These are phyloP conservation scores for Fragaria vesca DNA, from an alignment of 306 rosid genomes.

Conservation along the genomic window DNA sequence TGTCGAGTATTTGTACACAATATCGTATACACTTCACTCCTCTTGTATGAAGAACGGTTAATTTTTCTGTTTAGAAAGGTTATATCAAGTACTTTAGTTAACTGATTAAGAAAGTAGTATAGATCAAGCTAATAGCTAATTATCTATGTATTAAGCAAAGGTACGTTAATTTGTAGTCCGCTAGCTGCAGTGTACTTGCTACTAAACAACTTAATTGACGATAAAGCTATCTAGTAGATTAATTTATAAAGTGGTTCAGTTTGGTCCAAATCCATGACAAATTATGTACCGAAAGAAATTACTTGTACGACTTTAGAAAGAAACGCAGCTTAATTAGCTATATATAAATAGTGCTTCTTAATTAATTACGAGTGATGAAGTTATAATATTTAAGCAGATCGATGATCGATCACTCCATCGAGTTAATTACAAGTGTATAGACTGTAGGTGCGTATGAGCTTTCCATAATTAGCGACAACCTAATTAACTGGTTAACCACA, in stretches of 20 bases:
- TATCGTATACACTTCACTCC: too few relatives aligned
- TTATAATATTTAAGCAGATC: not conserved
- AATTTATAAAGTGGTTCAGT: not conserved
- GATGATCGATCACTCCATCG: not conserved
- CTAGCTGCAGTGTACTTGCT: not conserved
- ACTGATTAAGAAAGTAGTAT: too few relatives aligned
- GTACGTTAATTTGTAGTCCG: not conserved
- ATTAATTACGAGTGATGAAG: not conserved
- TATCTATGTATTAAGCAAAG: not conserved
- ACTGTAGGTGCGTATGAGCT: not conserved
- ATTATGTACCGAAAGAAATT: not conserved
- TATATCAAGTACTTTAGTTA: too few relatives aligned
- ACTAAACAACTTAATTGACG: not conserved
- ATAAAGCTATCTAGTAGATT: too few relatives aligned
- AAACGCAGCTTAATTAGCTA: not conserved
- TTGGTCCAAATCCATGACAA: conserved; percentile 7
- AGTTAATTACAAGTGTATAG: not conserved
- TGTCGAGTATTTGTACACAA: too few relatives aligned
- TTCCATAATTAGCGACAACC: not conserved
- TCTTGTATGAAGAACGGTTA: too few relatives aligned
- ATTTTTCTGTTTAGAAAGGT: too few relatives aligned
- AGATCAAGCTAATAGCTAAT: not conserved
- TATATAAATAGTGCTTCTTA: not conserved
- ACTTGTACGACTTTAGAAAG: not conserved
- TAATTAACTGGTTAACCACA: not conserved